Conservation (phyloP, 2,329 filamentous ascomycete genomes). For the Xenoacremonium recifei region DNA sequence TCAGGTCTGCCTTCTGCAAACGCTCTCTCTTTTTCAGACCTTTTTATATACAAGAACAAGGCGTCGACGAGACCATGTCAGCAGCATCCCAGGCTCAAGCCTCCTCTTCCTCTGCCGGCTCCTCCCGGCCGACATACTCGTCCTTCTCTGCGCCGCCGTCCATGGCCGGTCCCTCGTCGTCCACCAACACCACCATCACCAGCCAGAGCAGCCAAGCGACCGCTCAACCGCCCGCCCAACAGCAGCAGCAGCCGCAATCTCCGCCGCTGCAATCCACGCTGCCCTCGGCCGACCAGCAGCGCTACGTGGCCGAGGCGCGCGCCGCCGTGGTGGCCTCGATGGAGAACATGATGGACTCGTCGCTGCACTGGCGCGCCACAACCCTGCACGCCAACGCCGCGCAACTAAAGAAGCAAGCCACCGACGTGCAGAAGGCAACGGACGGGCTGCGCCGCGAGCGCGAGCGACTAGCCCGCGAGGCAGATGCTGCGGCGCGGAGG, state of each 20-base stretch:
- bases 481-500: conserved; percentile 58
- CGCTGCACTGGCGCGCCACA: conserved; percentile 65
- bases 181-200: conserved; percentile 10
- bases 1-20: no score
- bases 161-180: no score
- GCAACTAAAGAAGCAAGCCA: conserved; percentile 66
- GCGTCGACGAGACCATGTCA: no score
- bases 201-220: conserved; percentile 3
- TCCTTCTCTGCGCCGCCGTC: no score
- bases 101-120: no score
- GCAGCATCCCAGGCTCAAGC: no score
- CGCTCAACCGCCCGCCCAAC: conserved; percentile 10
- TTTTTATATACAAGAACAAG: no score
- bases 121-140: no score
- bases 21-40: no score
- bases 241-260: not conserved
- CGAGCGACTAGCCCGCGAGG: conserved; percentile 63
- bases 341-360: conserved; percentile 67
- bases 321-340: conserved; percentile 60
- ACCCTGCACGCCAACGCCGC: conserved; percentile 68
- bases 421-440: conserved; percentile 60
- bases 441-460: conserved; percentile 61
- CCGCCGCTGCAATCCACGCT: conserved; percentile 34
- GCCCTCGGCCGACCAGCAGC: conserved; percentile 42
- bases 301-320: conserved; percentile 55